These are phyloP conservation scores for Silene latifolia DNA, from an alignment of 148 eudicot genomes.

Conservation along the genomic window DNA sequence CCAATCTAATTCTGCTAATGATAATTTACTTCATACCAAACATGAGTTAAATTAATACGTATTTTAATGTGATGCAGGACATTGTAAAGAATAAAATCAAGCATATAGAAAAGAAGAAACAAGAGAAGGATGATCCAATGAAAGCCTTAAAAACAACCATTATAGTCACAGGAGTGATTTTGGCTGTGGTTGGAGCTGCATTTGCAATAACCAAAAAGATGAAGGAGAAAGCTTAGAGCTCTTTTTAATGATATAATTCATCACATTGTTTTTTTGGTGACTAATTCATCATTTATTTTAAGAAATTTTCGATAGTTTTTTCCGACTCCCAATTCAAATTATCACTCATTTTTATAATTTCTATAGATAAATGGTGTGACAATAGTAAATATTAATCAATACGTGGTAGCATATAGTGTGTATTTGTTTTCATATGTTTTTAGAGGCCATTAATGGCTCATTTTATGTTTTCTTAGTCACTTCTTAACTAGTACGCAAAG, in stretches of 20 bases:
- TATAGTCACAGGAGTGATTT: constrained; percentile 55
- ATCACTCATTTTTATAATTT: neutral
- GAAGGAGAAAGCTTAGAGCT: constrained; percentile 22
- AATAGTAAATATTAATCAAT: neutral
- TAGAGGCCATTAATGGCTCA: too few species aligned
- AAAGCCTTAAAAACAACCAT: constrained; percentile 48
- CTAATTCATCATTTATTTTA: neutral
- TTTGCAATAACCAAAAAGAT: constrained; percentile 33
- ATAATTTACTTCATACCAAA: too few species aligned
- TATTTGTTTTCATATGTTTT: too few species aligned
- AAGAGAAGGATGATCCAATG: constrained; percentile 37
- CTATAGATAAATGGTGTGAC: neutral
- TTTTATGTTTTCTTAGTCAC: too few species aligned
- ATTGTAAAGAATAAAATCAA: constrained; percentile 27
- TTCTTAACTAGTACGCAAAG: too few species aligned
- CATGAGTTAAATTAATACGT: too few species aligned
- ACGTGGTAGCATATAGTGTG: neutral
- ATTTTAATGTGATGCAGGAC: neutral
- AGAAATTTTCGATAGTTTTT: neutral
- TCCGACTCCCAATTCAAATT: too few species aligned
- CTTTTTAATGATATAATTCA: too few species aligned
- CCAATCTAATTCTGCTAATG: too few species aligned
- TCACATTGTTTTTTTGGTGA: neutral
- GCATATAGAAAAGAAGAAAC: constrained; percentile 28
- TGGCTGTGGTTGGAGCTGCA: constrained; percentile 59